Evolutionary conservation across 441 rosid genomes (phyloP), one percentile per base, ranked within the genome.

Genomic region (Lagerstroemia fauriei): DNA sequence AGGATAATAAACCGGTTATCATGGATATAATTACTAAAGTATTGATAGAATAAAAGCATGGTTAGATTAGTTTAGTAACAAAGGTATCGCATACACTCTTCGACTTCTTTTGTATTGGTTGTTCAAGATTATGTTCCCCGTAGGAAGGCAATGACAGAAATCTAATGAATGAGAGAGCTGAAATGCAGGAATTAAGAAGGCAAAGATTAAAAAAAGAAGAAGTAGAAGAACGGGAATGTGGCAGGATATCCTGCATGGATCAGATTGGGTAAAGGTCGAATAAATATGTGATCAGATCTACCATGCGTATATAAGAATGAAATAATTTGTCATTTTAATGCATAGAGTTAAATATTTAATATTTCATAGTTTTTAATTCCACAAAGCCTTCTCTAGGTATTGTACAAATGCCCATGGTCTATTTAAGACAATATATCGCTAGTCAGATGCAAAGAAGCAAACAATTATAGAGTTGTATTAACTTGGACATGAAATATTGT

Each of bases 321-420:
- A 44, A 53, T 13, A 56, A 44, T 53, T 61, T 61, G 29, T 65
- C 29, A 63, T 41, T 69, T 13, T 12, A 82, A 41, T 46, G 57
- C 41, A 25, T 17, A 5, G 24, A 16, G 18, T 38, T 38, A 38
- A 38, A 38, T 38, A 38, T 53, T 20, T 56, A 61, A 72, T 50
- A 7, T 72, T 31, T 46, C 53, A 6, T 22, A 47, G 79, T 47
- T 34, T 75, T 41, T 65, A 61, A 75, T 69, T 32, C 75, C 73
- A 71, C 29, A 76, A 75, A 78, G 95, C 89, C 87, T 89, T 92
- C 80, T 89, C 90, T 81, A 92, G 89, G 92, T 93, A 92, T 71
- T 92, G 94, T 81, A 92, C 95, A 66, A 92, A 92, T 1, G 95
- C 95, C 93, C 95, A 92, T 44, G 95, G 95, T 85, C 95, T 89